Evolutionary conservation across 139 green algal species (phyloP).

Genomic region (Chlamydomonas schloesseri): DNA sequence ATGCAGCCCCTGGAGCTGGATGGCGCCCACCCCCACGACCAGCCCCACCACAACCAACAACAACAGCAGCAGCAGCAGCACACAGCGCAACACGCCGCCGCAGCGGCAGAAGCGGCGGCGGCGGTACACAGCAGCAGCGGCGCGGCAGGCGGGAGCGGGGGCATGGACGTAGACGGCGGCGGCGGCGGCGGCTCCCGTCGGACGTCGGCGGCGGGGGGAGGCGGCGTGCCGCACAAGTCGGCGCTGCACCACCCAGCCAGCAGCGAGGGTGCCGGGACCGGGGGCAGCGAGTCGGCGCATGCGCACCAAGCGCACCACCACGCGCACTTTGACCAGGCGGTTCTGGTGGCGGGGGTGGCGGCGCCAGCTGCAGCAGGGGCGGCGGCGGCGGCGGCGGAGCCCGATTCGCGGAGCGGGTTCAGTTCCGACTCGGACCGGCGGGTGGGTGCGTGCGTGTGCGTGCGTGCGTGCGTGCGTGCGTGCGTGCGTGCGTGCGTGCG

Average conservation of each 20-base stretch:
- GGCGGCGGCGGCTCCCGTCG: not conserved
- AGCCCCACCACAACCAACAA: not conserved
- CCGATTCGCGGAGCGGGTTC: constrained; percentile 7
- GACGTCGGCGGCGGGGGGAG: too few species aligned
- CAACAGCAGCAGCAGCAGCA: not conserved
- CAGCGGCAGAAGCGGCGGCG: too few species aligned
- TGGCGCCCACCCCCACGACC: not conserved
- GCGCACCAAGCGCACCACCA: not conserved
- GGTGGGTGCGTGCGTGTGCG: not conserved
- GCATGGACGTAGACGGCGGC: not conserved
- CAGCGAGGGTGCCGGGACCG: too few species aligned
- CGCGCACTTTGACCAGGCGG: constrained; percentile 21
- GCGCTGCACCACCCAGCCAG: not conserved
- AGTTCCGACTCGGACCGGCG: constrained; percentile 33
- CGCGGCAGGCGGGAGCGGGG: not conserved
- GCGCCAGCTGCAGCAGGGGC: not conserved
- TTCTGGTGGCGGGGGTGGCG: not conserved
- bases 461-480: too few species aligned
- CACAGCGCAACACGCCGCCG: too few species aligned
- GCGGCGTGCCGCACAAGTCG: not conserved
- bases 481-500: not conserved
- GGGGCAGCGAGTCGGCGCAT: too few species aligned
- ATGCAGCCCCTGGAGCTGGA: constrained; percentile 33
- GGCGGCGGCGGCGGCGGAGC: not conserved
- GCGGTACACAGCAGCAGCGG: not conserved